phyloP scores from a whole-genome alignment of 257 asterid species.

The Cruciata laevipes region DNA sequence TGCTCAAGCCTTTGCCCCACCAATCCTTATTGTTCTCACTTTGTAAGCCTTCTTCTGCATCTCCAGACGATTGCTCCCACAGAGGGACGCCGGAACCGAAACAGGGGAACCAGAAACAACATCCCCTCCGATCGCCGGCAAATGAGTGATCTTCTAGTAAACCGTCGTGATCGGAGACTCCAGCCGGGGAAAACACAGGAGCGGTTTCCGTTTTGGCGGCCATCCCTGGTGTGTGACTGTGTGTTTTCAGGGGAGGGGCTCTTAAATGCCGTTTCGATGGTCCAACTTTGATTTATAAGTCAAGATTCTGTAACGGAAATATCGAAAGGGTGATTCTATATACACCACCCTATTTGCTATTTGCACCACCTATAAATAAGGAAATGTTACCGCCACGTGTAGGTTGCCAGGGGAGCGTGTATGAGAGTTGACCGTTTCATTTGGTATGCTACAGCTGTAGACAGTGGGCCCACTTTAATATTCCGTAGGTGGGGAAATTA shows the following conservation, averaged over 20 bases:
- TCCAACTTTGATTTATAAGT: conserved; percentile 3
- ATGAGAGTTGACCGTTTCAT: neutral
- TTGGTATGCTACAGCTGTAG: conserved; percentile 3
- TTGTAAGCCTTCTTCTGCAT: conserved; percentile 28
- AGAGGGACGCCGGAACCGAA: conserved; percentile 26
- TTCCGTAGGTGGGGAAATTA: neutral
- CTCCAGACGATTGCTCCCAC: conserved; percentile 52
- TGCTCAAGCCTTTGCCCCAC: conserved; percentile 38
- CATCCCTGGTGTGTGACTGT: conserved; percentile 18
- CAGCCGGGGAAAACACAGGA: conserved; percentile 24
- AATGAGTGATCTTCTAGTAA: conserved; percentile 36
- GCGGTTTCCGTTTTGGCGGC: conserved; percentile 17
- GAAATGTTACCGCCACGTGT: conserved; percentile 9
- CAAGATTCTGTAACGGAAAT: conserved; percentile 11
- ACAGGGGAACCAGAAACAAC: conserved; percentile 57
- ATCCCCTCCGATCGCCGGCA: conserved; percentile 30
- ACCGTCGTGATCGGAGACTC: conserved; percentile 23
- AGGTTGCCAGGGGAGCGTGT: neutral
- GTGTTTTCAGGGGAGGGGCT: neutral
- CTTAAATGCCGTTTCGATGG: neutral
- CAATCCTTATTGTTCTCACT: conserved; percentile 14
- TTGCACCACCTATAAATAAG: no score
- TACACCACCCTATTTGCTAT: no score
- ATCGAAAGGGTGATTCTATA: neutral
- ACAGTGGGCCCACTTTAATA: conserved; percentile 5